Percentiles rank a stretch among this genome's conserved stretches.
Conservation (phyloP, 768 basidiomycete genomes). For the Tylopilus sp. region DNA sequence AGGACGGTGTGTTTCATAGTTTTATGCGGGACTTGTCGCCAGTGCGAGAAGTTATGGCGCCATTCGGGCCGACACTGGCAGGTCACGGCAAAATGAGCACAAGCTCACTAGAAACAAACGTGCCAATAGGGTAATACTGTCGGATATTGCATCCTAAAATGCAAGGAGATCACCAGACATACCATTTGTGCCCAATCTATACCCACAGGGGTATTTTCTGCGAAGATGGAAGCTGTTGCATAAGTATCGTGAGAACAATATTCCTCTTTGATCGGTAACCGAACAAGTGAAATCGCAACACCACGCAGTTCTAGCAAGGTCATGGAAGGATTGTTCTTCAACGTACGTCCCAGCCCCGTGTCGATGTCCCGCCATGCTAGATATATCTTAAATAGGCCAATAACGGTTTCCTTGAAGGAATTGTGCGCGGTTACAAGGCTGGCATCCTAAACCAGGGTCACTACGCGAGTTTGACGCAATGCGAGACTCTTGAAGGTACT, state of each 20-base stretch:
- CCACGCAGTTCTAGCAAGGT: conserved; percentile 4
- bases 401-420: conserved; percentile 74
- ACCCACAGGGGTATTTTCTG: neutral
- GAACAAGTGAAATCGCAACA: neutral
- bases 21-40: neutral
- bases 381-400: conserved; percentile 51
- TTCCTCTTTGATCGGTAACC: conserved; percentile 9
- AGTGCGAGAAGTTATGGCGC: conserved; percentile 3
- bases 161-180: too few relatives aligned
- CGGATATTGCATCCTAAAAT: too few relatives aligned
- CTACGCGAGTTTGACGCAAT: conserved; percentile 92
- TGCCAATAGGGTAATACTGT: neutral
- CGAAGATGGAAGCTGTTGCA: too few relatives aligned
- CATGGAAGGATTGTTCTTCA: conserved; percentile 91
- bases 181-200: neutral
- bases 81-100: neutral
- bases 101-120: neutral
- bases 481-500: conserved; percentile 93
- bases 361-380: neutral
- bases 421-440: conserved; percentile 89
- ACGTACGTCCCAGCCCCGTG: conserved; percentile 46
- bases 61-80: too few relatives aligned
- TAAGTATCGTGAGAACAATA: conserved; percentile 22
- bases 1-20: neutral
- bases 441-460: conserved; percentile 87